Percentiles rank a stretch among this genome's conserved stretches.
phyloP scores from a whole-genome alignment of 345 rosid genomes.

The Nephelium lappaceum region DNA sequence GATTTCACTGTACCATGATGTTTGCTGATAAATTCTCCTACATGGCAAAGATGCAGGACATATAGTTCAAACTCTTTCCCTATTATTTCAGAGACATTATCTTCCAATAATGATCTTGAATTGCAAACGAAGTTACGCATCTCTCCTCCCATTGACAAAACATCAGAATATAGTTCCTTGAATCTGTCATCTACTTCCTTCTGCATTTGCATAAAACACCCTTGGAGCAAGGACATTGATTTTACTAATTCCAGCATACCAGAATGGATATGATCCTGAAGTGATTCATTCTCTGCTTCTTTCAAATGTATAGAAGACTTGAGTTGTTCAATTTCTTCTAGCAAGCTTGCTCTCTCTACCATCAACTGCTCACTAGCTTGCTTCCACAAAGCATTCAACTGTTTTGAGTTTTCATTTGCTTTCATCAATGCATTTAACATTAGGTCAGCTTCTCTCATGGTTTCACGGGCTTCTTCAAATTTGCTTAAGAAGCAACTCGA shows the following conservation, averaged over 20 bases:
- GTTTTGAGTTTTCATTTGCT: slow-evolving; percentile 64
- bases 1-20: slow-evolving; percentile 30
- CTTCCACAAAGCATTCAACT: slow-evolving; percentile 51
- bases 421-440: slow-evolving; percentile 63
- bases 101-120: slow-evolving; percentile 61
- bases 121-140: slow-evolving; percentile 36
- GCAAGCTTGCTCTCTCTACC: slow-evolving; percentile 50
- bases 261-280: slow-evolving; percentile 43
- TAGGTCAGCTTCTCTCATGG: slow-evolving; percentile 77
- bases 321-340: slow-evolving; percentile 60
- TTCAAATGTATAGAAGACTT: slow-evolving; percentile 47
- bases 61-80: slow-evolving; percentile 60
- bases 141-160: slow-evolving; percentile 51
- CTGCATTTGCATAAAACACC: slow-evolving; percentile 55
- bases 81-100: slow-evolving; percentile 50
- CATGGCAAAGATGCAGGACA: slow-evolving; percentile 52
- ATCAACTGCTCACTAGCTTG: slow-evolving; percentile 57
- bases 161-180: slow-evolving; percentile 48
- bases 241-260: slow-evolving; percentile 46
- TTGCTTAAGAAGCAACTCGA: slow-evolving; percentile 53
- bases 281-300: slow-evolving; percentile 57
- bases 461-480: slow-evolving; percentile 67
- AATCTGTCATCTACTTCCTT: slow-evolving; percentile 57
- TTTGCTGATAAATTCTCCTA: slow-evolving; percentile 41
- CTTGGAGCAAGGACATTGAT: slow-evolving; percentile 65